Evolutionary conservation across 2,329 filamentous ascomycete genomes (phyloP).

Genomic region (Grosmannia clavigera): DNA sequence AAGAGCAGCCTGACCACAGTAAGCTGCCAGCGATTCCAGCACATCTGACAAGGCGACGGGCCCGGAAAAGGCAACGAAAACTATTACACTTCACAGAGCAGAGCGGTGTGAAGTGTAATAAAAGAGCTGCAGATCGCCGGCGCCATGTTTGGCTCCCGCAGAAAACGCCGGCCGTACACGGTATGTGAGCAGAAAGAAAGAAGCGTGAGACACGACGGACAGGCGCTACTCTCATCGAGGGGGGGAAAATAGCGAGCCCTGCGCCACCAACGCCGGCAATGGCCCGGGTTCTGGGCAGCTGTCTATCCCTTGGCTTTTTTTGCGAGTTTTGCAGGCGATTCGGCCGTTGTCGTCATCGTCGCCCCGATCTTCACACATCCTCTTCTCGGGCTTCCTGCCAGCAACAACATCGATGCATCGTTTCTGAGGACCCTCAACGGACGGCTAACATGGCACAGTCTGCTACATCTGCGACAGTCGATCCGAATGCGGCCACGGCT

Average conservation of each 20-base stretch:
- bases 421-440: neutral
- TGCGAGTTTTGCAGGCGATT: too few species aligned
- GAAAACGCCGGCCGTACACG: conserved; percentile 32
- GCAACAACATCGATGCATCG: neutral
- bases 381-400: neutral
- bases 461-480: conserved; percentile 50
- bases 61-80: neutral
- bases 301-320: neutral
- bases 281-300: neutral
- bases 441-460: conserved; percentile 32
- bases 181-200: conserved; percentile 24
- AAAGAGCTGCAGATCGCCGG: neutral
- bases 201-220: neutral
- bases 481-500: conserved; percentile 64
- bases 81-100: too few species aligned
- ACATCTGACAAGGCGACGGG: neutral
- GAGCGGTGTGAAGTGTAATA: neutral
- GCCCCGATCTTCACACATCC: neutral
- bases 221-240: neutral
- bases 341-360: neutral
- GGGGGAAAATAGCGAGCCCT: neutral
- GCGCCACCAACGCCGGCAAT: neutral
- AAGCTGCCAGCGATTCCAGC: neutral
- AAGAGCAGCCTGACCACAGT: neutral
- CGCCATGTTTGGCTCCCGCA: conserved; percentile 36